phyloP scores from a whole-genome alignment of 2,329 filamentous ascomycete genomes.

The Davidsoniella neocaledoniae region DNA sequence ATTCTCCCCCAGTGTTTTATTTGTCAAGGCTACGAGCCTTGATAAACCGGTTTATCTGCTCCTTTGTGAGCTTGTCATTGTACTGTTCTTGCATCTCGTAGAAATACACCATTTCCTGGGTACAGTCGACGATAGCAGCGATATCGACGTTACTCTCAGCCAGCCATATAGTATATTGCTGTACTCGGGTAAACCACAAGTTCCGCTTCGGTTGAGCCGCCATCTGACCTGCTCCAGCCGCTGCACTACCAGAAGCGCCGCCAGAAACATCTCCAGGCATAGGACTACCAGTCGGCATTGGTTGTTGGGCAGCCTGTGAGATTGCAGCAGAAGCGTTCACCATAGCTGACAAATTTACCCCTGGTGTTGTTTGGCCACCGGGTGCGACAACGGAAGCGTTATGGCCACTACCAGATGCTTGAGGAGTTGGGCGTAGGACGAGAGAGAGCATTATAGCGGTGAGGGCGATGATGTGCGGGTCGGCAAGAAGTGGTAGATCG shows the following conservation, averaged over 20 bases:
- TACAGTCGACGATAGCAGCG: slow-evolving; percentile 70
- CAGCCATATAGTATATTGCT: slow-evolving; percentile 56
- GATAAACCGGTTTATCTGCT: slow-evolving; percentile 42
- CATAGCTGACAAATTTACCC: slow-evolving; percentile 3
- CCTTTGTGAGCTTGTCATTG: slow-evolving; percentile 40
- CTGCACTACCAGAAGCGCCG: slow-evolving; percentile 9
- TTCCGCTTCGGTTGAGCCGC: slow-evolving; percentile 6
- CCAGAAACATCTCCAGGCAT: not conserved
- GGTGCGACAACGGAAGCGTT: slow-evolving; percentile 13
- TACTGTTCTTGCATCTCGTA: slow-evolving; percentile 56
- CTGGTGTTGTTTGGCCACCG: not conserved
- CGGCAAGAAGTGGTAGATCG: slow-evolving; percentile 68
- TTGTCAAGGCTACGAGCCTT: slow-evolving; percentile 41
- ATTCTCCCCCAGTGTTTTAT: slow-evolving; percentile 16
- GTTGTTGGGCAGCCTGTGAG: slow-evolving; percentile 3
- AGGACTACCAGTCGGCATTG: not conserved
- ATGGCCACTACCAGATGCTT: not conserved
- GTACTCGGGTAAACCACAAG: slow-evolving; percentile 29
- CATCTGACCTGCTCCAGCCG: not conserved
- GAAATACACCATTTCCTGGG: slow-evolving; percentile 78
- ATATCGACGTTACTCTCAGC: slow-evolving; percentile 77
- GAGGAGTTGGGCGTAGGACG: slow-evolving; percentile 48
- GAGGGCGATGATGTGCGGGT: slow-evolving; percentile 78
- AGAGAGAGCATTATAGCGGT: slow-evolving; percentile 71
- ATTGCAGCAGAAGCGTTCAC: not conserved